Evolutionary conservation across 2,329 filamentous ascomycete genomes (phyloP).

Genomic region (Fonsecaea erecta): DNA sequence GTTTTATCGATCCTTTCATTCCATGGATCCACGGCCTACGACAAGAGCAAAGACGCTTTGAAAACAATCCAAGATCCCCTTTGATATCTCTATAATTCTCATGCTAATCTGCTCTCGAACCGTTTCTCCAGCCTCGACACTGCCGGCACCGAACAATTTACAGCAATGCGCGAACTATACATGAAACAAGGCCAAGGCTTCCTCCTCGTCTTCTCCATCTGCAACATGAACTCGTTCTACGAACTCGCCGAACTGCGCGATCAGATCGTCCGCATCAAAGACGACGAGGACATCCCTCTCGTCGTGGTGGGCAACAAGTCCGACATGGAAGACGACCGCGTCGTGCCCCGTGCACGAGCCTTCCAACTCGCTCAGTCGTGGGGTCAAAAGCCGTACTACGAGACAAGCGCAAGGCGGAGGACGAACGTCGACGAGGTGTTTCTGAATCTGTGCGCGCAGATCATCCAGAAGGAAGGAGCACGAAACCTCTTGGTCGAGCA

Average conservation of each 20-base stretch:
- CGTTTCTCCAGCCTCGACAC: slow-evolving; percentile 73
- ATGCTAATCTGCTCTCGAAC: neutral
- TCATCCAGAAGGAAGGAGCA: slow-evolving; percentile 70
- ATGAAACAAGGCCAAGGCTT: slow-evolving; percentile 95
- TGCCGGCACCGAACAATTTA: slow-evolving; percentile 90
- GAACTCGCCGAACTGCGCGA: slow-evolving; percentile 82
- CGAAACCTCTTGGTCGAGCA: slow-evolving; percentile 43
- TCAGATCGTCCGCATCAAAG: slow-evolving; percentile 89
- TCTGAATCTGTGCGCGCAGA: slow-evolving; percentile 79
- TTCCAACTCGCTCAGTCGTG: slow-evolving; percentile 86
- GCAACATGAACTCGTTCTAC: slow-evolving; percentile 78
- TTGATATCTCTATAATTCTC: neutral
- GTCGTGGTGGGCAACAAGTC: slow-evolving; percentile 93
- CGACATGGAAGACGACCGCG: slow-evolving; percentile 83
- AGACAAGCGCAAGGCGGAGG: slow-evolving; percentile 79
- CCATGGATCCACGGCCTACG: neutral
- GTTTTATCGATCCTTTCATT: slow-evolving; percentile 79
- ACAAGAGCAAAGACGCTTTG: slow-evolving; percentile 62
- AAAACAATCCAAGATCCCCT: slow-evolving; percentile 67
- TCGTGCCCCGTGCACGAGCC: slow-evolving; percentile 75
- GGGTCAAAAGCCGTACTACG: slow-evolving; percentile 87
- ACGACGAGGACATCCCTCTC: slow-evolving; percentile 81
- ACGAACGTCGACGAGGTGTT: slow-evolving; percentile 93
- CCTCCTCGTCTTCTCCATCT: slow-evolving; percentile 89
- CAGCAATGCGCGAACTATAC: slow-evolving; percentile 70